Percentiles rank a stretch among this genome's conserved stretches.
phyloP scores from a whole-genome alignment of 331 rosid species.

The Pyracantha coccinea region DNA sequence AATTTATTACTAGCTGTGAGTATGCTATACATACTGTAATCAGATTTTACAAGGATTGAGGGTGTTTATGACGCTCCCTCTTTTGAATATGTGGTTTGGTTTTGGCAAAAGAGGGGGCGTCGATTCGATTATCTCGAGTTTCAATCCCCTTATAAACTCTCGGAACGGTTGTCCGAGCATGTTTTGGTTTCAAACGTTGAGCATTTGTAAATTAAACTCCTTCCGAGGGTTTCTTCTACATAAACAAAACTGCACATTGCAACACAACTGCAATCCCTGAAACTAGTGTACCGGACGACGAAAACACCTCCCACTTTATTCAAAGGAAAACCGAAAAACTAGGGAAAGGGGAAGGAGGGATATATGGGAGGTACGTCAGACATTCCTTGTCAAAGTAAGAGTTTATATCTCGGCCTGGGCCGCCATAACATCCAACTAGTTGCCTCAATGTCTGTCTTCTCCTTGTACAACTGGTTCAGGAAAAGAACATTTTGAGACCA shows the following conservation, averaged over 20 bases:
- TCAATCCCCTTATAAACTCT: neutral
- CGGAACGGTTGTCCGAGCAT: neutral
- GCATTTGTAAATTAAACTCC: neutral
- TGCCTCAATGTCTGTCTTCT: conserved; percentile 5
- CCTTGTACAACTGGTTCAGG: neutral
- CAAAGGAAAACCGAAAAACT: neutral
- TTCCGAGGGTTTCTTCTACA: conserved; percentile 4
- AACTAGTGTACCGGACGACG: neutral
- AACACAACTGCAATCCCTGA: conserved; percentile 20
- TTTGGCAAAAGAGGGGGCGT: too few species aligned
- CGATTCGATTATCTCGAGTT: neutral
- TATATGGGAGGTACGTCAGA: too few species aligned
- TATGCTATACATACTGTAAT: neutral
- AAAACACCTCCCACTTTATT: conserved; percentile 40
- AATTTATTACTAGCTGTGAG: neutral
- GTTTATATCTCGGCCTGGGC: conserved; percentile 9
- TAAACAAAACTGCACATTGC: conserved; percentile 23
- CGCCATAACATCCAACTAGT: neutral
- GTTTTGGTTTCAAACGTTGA: neutral
- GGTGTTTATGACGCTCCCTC: too few species aligned
- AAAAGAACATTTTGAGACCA: too few species aligned
- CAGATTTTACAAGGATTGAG: neutral
- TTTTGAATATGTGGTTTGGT: neutral
- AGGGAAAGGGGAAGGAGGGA: too few species aligned
- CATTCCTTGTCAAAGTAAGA: conserved; percentile 13